phyloP scores from a whole-genome alignment of 2,329 filamentous ascomycete species.

The Fusarium circinatum region DNA sequence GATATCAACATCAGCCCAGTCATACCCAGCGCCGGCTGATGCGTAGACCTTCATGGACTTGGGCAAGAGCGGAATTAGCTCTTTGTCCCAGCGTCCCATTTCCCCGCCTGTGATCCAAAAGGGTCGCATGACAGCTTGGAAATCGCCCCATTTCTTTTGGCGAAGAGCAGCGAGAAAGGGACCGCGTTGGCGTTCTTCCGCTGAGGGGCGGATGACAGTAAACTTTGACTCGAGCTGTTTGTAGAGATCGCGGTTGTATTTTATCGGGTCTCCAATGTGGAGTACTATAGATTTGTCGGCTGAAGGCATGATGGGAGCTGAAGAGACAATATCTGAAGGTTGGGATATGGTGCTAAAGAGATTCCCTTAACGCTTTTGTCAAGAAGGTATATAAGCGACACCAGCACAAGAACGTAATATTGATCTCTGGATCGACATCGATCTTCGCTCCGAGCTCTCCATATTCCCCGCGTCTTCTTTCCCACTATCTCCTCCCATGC shows the following conservation, averaged over 20 bases:
- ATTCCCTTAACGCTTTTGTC: rapidly evolving
- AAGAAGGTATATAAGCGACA: neutral
- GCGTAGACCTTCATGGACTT: constrained; percentile 65
- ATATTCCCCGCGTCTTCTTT: neutral
- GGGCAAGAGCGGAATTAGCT: constrained; percentile 66
- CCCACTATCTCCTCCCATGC: neutral
- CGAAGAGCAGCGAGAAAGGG: constrained; percentile 52
- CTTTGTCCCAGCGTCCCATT: constrained; percentile 71
- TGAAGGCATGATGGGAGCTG: neutral
- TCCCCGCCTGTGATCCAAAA: constrained; percentile 74
- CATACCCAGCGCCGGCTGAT: constrained; percentile 70
- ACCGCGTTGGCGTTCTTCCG: constrained; percentile 51
- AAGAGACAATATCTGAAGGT: neutral
- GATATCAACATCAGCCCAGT: constrained; percentile 67
- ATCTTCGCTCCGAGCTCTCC: neutral
- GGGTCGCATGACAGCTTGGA: constrained; percentile 61
- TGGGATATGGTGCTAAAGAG: too few species aligned
- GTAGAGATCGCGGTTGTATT: constrained; percentile 47
- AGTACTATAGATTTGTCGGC: constrained; percentile 43
- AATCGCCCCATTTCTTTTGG: constrained; percentile 54
- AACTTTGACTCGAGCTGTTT: constrained; percentile 44
- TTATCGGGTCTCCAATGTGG: constrained; percentile 47
- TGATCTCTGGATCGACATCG: rapidly evolving
- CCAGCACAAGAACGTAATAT: rapidly evolving
- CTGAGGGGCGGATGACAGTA: constrained; percentile 49